Base-by-base conservation (phyloP, 257 asterid genomes). In the Solanum pinnatisectum region DNA sequence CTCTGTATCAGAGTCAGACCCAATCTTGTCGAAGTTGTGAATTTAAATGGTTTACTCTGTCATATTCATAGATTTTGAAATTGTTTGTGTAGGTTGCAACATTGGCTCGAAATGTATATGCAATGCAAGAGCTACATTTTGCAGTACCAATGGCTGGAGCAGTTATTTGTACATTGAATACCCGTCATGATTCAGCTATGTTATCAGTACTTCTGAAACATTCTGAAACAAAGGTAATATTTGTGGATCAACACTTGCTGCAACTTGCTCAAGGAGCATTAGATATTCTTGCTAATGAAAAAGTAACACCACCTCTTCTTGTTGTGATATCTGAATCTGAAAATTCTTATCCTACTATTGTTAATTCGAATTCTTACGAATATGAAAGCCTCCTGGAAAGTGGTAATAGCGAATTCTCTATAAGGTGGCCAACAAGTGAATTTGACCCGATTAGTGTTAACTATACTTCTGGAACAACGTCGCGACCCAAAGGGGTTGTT, bases 121-220 rank as follows among this genome's bases (percentile, higher is more conserved):
- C 92, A 42, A 85, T 91, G 90, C 91, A 91, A 46, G 93, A 91
- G 90, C 88, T 91, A 60, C 93, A 89, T 88, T 91, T 91, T 85
- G 93, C 92, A 3, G 92, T 91, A 40, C 93, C 93, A 40, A 91
- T 91, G 92, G 92, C 93, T 22, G 93, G 93, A 20, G 92, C 89
- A 27, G 83, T 91, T 67, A 46, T 91, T 15, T 91, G 92, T 59
- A 88, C 92, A 8, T 44, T 91, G 32, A 91, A 91, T 52, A 89
- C 87, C 4, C 90, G 93, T 39, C 91, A 89, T 3, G 91, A 91
- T 84, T 77, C 92, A 49, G n/a, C 79, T 10, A 91, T 89, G 93
- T 2, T 91, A 33, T 90, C 93, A 23, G 78, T 87, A 44, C 85
- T 91, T 2, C 77, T 91, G 27, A 35, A 44, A 32, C 93, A 91